Conservation (phyloP, 805 yeast species). For the Saccharomyces cerevisiae region DNA sequence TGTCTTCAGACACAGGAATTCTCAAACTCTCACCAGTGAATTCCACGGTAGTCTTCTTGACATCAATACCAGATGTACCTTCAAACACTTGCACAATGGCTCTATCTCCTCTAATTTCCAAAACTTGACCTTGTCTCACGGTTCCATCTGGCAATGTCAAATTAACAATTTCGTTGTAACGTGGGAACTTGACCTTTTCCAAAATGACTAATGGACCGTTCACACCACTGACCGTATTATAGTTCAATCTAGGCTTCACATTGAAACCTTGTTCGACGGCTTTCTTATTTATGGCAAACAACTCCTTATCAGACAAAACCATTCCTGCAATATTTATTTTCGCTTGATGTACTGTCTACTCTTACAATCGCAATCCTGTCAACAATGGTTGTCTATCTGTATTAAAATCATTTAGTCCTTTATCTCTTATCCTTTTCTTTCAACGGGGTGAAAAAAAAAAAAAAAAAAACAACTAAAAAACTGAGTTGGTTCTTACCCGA, state of each 20-base stretch:
- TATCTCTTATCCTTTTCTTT: not conserved
- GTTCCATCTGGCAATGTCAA: slow-evolving; percentile 95
- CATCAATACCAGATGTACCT: slow-evolving; percentile 98
- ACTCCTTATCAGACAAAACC: slow-evolving; percentile 34
- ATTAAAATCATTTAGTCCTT: not conserved
- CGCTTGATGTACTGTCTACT: not conserved
- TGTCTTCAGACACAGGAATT: slow-evolving; percentile 93
- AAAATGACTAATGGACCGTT: slow-evolving; percentile 95
- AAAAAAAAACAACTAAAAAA: not conserved
- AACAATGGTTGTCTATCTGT: not conserved
- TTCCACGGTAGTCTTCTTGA: slow-evolving; percentile 93
- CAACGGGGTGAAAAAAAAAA: not conserved
- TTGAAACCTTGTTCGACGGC: slow-evolving; percentile 90
- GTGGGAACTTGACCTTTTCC: slow-evolving; percentile 79
- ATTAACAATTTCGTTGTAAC: slow-evolving; percentile 93
- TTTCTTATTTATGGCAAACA: slow-evolving; percentile 71
- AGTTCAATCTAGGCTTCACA: slow-evolving; percentile 81
- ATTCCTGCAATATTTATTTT: slow-evolving; percentile 6
- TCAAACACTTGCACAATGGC: slow-evolving; percentile 98
- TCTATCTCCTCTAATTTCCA: slow-evolving; percentile 93
- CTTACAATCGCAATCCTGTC: not conserved
- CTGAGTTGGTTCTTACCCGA: not conserved
- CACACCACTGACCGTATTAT: slow-evolving; percentile 96
- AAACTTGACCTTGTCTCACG: slow-evolving; percentile 91
- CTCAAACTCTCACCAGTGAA: slow-evolving; percentile 92